phyloP scores from a whole-genome alignment of 371 early-diverging fungal species.

The Mortierella sp. region DNA sequence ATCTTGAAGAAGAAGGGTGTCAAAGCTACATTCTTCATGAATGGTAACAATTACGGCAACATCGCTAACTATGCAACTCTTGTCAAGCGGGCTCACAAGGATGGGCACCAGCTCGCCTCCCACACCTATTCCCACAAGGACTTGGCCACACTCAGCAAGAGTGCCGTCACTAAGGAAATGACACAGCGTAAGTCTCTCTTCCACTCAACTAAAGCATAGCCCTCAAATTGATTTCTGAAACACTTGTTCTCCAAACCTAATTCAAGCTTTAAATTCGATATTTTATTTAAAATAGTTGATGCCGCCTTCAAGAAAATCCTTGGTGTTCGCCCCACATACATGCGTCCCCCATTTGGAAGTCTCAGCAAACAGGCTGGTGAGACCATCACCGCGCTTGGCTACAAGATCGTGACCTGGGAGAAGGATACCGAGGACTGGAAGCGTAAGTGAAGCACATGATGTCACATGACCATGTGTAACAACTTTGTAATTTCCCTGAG shows the following conservation, averaged over 20 bases:
- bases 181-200: conserved; percentile 29
- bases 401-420: conserved; percentile 66
- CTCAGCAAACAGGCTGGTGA: conserved; percentile 34
- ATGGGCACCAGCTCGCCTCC: conserved; percentile 69
- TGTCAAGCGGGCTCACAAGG: conserved; percentile 55
- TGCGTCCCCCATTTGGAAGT: conserved; percentile 68
- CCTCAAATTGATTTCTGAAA: neutral
- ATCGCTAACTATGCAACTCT: conserved; percentile 36
- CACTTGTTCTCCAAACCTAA: neutral
- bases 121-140: conserved; percentile 70
- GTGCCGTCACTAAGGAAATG: conserved; percentile 13
- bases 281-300: conserved; percentile 33
- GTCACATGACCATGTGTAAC: neutral
- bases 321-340: conserved; percentile 32
- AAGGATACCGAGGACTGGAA: conserved; percentile 66
- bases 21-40: conserved; percentile 70
- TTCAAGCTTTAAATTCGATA: neutral
- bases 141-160: conserved; percentile 1
- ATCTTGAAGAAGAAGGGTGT: conserved; percentile 52
- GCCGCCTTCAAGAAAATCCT: conserved; percentile 27
- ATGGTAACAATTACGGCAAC: conserved; percentile 64
- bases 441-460: conserved; percentile 26
- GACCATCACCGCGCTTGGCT: conserved; percentile 59
- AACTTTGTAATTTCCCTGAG: neutral
- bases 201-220: too few relatives aligned